Evolutionary conservation across 2,329 filamentous ascomycete species (phyloP), one percentile per base, ranked within the genome.

Genomic region (Pestalotiopsis fici): DNA sequence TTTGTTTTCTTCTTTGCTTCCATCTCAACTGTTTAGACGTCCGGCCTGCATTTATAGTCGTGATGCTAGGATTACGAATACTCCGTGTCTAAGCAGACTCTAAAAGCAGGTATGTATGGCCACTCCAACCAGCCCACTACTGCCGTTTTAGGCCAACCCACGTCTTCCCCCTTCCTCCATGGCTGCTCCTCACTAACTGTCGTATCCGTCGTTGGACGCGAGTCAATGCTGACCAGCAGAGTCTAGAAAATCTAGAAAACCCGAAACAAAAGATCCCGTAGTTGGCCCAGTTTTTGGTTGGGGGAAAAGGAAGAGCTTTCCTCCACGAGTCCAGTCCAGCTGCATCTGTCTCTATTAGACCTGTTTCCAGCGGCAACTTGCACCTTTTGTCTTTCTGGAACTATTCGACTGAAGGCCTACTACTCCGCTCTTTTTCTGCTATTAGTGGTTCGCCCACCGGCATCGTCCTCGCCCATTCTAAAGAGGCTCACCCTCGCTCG

Each of bases 151-250:
- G 55, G 27, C 55, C 43, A 50, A 50, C 43, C 43, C 43, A 21
- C 13, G 55, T 23, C 23, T 57, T 21, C 55, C 55, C 55, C 23
- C 15, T 13, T 28, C 37, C 61, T 15, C 61, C 47, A 55, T 62
- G 37, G 18, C 43, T 43, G 61, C 13, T 64, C 43, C 50, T 43
- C 15, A 43, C 37, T 54, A n/a, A 35, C 25, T 13, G 43, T 50
- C 43, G 43, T 23, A 23, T 50, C 6, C 18, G 27, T 54, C 37
- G 60, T 12, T 27, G 39, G 37, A n/a, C 47, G 27, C 61, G 61
- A 64, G 61, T 64, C 61, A 64, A 64, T 31, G 61, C 61, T 64
- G 61, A 64, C 61, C 43, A 15, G 47, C 43, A 23, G 35, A 56
- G 43, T 55, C 43, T 56, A 64, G 61, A 63, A 60, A 60, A 50